Conservation (phyloP, 768 basidiomycete genomes). For the Arthromyces matolae region DNA sequence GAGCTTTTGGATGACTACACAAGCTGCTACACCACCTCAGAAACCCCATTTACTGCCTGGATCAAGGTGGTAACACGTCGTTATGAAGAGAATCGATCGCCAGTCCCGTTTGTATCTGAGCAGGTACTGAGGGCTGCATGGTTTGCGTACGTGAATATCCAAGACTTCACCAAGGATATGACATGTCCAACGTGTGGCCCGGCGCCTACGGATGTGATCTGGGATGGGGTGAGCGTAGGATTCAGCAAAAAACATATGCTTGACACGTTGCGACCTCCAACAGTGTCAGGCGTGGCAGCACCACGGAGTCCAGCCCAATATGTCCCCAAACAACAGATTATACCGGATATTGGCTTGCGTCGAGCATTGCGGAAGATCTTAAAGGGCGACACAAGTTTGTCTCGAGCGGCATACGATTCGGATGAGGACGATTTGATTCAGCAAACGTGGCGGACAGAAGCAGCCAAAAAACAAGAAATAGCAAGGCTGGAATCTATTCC, state of each 20-base stretch:
- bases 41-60: slow-evolving; percentile 23
- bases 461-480: too few species aligned
- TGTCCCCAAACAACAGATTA: background rate
- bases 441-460: too few species aligned
- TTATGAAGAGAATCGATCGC: slow-evolving; percentile 12
- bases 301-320: too few species aligned
- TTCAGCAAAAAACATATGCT: slow-evolving; percentile 16
- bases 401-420: too few species aligned
- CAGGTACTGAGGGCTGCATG: slow-evolving; percentile 12
- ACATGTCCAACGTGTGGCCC: slow-evolving; percentile 16
- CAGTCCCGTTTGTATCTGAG: slow-evolving; percentile 13
- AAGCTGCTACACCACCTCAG: slow-evolving; percentile 21
- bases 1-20: slow-evolving; percentile 27
- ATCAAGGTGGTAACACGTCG: slow-evolving; percentile 12
- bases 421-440: too few species aligned
- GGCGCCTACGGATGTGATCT: slow-evolving; percentile 11
- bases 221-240: slow-evolving; percentile 18
- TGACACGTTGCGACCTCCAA: slow-evolving; percentile 6
- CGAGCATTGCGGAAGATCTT: too few species aligned
- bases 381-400: too few species aligned
- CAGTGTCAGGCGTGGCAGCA: background rate
- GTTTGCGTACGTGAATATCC: slow-evolving; percentile 10
- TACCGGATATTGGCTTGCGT: background rate
- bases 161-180: slow-evolving; percentile 15
- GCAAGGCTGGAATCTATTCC: too few species aligned